Percentiles rank a stretch among this genome's conserved stretches.
Evolutionary conservation across 2,329 filamentous ascomycete genomes (phyloP).

Genomic region (Phialophora expanda): DNA sequence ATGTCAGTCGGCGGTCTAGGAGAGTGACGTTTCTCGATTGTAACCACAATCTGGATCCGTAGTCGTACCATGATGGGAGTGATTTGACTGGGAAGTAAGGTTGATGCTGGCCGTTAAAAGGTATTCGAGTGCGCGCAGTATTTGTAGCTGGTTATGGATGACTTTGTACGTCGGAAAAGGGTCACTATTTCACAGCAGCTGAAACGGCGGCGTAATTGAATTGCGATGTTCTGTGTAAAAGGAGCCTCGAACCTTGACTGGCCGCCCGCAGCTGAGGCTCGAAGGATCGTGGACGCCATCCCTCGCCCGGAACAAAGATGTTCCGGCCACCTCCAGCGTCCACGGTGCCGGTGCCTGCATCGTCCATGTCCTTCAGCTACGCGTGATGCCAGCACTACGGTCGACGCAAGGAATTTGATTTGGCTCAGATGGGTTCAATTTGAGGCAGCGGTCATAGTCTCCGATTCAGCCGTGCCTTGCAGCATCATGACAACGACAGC

Average conservation of each 20-base stretch:
- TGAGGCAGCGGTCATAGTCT: neutral
- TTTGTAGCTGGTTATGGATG: neutral
- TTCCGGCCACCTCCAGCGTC: neutral
- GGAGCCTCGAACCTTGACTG: slow-evolving; percentile 13
- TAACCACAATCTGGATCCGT: slow-evolving; percentile 15
- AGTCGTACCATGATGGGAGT: slow-evolving; percentile 30
- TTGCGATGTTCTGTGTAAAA: slow-evolving; percentile 9
- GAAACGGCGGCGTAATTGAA: slow-evolving; percentile 17
- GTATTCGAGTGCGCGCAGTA: slow-evolving; percentile 4
- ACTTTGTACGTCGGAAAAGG: slow-evolving; percentile 1
- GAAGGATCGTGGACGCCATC: neutral
- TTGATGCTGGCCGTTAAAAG: neutral
- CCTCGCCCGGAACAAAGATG: neutral
- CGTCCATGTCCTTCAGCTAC: neutral
- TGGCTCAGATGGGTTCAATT: neutral
- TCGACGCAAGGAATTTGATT: neutral
- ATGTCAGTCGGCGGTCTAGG: slow-evolving; percentile 22
- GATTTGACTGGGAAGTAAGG: neutral
- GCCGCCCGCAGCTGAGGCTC: slow-evolving; percentile 3
- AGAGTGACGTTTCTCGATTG: slow-evolving; percentile 25
- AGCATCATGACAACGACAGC: slow-evolving; percentile 28
- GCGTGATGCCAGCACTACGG: neutral
- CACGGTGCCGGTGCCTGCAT: neutral
- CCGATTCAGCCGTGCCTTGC: neutral
- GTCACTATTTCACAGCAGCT: slow-evolving; percentile 13